A percentile compares a stretch with the other conserved stretches of the same genome.
Evolutionary conservation across 2,329 filamentous ascomycete genomes (phyloP).

Genomic region (Aphanocladium album): DNA sequence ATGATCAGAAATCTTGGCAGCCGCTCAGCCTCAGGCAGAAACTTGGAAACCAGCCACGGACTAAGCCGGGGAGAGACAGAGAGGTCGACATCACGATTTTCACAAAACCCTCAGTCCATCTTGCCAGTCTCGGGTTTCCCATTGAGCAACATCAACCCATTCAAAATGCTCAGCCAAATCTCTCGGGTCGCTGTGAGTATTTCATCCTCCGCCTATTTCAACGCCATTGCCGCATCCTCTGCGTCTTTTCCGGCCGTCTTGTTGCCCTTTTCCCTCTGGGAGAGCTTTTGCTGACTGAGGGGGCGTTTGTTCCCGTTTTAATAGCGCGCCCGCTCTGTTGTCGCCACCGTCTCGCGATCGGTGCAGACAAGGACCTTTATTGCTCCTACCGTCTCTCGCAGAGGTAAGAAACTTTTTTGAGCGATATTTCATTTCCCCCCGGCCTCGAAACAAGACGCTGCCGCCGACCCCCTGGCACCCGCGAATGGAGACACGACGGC

Average conservation of each 20-base stretch:
- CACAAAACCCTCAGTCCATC: constrained; percentile 38
- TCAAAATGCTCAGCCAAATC: constrained; percentile 53
- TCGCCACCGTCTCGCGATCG: constrained; percentile 44
- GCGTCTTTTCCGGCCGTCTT: not conserved
- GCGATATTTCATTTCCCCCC: constrained; percentile 6
- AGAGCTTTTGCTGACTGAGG: constrained; percentile 25
- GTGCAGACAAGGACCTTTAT: constrained; percentile 53
- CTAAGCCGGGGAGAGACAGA: constrained; percentile 12
- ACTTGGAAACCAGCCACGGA: constrained; percentile 12
- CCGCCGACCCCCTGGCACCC: not conserved
- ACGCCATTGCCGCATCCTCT: not conserved
- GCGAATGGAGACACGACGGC: not conserved
- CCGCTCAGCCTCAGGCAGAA: constrained; percentile 14
- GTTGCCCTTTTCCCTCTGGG: constrained; percentile 1
- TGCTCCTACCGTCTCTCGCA: constrained; percentile 55
- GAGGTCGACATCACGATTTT: constrained; percentile 37
- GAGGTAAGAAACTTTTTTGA: constrained; percentile 45
- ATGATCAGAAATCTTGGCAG: not conserved
- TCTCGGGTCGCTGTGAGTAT: constrained; percentile 51
- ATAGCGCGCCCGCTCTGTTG: constrained; percentile 49
- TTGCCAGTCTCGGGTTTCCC: constrained; percentile 31
- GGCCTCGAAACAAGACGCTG: not conserved
- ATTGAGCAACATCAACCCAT: constrained; percentile 44
- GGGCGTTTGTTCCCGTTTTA: constrained; percentile 17
- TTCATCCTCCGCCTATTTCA: not conserved